Evolutionary conservation across 192 early-diverging fungal genomes (phyloP), one percentile per base, ranked within the genome.

Genomic region (Allomyces javanicus): DNA sequence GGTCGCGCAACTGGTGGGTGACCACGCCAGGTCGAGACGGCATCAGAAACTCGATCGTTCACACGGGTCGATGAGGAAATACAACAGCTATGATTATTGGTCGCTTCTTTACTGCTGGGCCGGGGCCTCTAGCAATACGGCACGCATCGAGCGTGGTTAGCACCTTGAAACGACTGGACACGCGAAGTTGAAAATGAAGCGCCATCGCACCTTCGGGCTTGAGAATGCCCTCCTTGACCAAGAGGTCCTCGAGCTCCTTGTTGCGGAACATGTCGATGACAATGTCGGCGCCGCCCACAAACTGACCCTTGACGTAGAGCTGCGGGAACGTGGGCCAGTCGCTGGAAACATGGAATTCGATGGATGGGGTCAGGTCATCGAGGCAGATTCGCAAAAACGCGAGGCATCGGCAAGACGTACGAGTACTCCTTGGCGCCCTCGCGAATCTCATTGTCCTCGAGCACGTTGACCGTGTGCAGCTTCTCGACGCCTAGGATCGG

Each of bases 301-400:
- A 93, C 78, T 96, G 90, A 69, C 93, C 93, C 70, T 93, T 88
- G 72, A 97, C 80, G 69, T 89, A 97, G 9, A 97, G 87, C 77
- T 97, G 94, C 21, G 94, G 94, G 72, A 91, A 88, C 43, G 94
- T 97, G 12, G 92, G 94, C 94, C 94, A 97, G 64, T 91, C 79
- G 26, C 74, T 70, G 45, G 74, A 44, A 63, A 25, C 43, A 67
- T 66, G 58, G 73, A 66, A 3, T 71, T 64, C 68, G 23, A 45
- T 55, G 40, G 24, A 40, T 12, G 0, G 14, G 63, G n/a, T 11
- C 27, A 23, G 10, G 23, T 71, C 68, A 10, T 65, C 67, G 7
- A 25, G 26, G 14, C 14, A 43, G 43, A 58, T 62, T 24, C 14
- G 6, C 10, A 63, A n/a, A 27, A 7, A 43, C 33, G 14, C 63